Evolutionary conservation across 164 flowering plant genomes (phyloP), one percentile per base, ranked within the genome.

Genomic region (Paratinospora sagittata): DNA sequence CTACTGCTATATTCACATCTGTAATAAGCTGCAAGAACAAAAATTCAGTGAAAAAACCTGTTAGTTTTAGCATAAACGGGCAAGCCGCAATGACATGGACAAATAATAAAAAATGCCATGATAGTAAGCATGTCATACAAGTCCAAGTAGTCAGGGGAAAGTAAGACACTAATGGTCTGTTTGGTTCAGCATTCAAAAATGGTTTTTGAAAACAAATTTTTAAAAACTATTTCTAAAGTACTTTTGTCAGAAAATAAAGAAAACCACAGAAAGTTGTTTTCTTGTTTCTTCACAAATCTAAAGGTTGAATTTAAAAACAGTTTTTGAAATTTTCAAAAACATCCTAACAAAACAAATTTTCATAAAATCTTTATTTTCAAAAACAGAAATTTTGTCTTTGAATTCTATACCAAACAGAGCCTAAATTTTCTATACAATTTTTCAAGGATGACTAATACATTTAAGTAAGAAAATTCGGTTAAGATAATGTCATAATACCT

Each of bases 1-100:
- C 89, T 76, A 96, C 99, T 82, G 98, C 99, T 24, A 96, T 88
- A 77, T 93, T 93, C 43, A 93, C 98, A 86, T 96, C 99, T 39
- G 95, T 90, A 61, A 93, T 82, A 74, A 96, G 93, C 99, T 96
- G 96, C 84, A 73, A 67, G 47, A 24, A 63, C 10, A 73, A 66
- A 67, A 27, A 37, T 12, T 24, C 64, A 60, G 23, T 26, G 63
- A 30, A 72, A 23, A 21, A 71, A 67, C 65, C 16, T 21, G n/a
- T 62, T 24, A 37, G 30, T 43, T 21, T 34, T 12, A 72, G 26
- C 52, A 52, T 3, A n/a, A 55, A 55, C n/a, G 17, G 9, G 24
- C 8, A 55, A 55, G 61, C 34, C 4, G 34, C 34, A 30, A 17
- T 19, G 9, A 55, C 9, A 55, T 55, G 23, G 47, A 43, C 61